phyloP scores from a whole-genome alignment of 768 basidiomycete genomes.

The Suillus luteus region DNA sequence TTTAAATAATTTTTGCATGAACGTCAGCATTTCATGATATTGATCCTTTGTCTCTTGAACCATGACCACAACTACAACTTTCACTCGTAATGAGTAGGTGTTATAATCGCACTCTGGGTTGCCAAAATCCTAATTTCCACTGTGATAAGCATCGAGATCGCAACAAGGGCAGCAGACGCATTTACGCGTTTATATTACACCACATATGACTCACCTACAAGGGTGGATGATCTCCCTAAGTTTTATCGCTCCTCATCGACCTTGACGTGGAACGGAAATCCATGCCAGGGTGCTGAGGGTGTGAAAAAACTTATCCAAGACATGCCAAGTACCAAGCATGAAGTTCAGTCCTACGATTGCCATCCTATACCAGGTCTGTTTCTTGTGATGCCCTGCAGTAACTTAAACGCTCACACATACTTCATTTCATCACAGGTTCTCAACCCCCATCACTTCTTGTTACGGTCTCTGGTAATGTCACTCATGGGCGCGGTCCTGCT shows the following conservation, averaged over 20 bases:
- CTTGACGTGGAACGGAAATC: slow-evolving; percentile 84
- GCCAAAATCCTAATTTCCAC: neutral
- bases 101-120: neutral
- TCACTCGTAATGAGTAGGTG: slow-evolving; percentile 63
- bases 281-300: slow-evolving; percentile 71
- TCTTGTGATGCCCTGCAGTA: neutral
- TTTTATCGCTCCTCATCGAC: slow-evolving; percentile 80
- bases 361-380: slow-evolving; percentile 80
- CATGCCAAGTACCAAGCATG: slow-evolving; percentile 82
- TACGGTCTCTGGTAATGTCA: slow-evolving; percentile 79
- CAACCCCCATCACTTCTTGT: slow-evolving; percentile 79
- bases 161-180: slow-evolving; percentile 79
- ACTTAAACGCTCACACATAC: neutral
- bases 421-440: slow-evolving; percentile 48
- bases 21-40: neutral
- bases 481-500: slow-evolving; percentile 60
- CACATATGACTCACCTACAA: slow-evolving; percentile 79
- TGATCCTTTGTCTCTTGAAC: neutral
- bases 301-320: slow-evolving; percentile 64
- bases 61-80: slow-evolving; percentile 32
- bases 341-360: slow-evolving; percentile 86
- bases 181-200: slow-evolving; percentile 83
- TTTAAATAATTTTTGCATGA: neutral
- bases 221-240: slow-evolving; percentile 73
- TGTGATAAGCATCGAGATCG: slow-evolving; percentile 76